Percentiles rank a stretch among this genome's conserved stretches.
Evolutionary conservation across 345 rosid species (phyloP).

Genomic region (Boechera stricta): DNA sequence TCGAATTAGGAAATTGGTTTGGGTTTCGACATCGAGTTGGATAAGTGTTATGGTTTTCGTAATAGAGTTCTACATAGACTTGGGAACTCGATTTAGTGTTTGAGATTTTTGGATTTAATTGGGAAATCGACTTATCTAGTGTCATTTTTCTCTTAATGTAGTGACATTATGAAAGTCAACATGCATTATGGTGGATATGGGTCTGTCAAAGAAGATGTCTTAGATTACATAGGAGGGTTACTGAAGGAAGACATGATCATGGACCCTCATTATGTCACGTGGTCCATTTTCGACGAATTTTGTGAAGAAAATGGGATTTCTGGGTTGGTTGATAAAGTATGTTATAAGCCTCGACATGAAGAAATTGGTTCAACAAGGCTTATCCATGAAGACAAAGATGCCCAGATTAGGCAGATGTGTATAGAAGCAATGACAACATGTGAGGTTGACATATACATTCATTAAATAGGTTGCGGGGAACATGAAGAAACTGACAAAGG

Average conservation of each 20-base stretch:
- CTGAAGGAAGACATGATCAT: neutral
- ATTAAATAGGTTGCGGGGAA: neutral
- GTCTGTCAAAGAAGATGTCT: too few relatives aligned
- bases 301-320: neutral
- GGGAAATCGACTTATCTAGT: neutral
- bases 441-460: neutral
- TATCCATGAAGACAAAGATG: neutral
- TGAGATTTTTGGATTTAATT: too few relatives aligned
- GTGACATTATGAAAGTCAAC: neutral
- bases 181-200: neutral
- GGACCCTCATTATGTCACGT: neutral
- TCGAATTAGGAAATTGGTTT: neutral
- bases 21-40: neutral
- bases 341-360: neutral
- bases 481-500: neutral
- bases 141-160: neutral
- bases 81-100: neutral
- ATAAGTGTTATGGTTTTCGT: too few relatives aligned
- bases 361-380: neutral
- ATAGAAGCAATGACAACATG: neutral
- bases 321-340: neutral
- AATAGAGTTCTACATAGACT: neutral
- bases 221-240: neutral
- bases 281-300: neutral
- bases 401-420: neutral